Base-by-base conservation (phyloP, 345 rosid species). In the Pistacia integerrima region DNA sequence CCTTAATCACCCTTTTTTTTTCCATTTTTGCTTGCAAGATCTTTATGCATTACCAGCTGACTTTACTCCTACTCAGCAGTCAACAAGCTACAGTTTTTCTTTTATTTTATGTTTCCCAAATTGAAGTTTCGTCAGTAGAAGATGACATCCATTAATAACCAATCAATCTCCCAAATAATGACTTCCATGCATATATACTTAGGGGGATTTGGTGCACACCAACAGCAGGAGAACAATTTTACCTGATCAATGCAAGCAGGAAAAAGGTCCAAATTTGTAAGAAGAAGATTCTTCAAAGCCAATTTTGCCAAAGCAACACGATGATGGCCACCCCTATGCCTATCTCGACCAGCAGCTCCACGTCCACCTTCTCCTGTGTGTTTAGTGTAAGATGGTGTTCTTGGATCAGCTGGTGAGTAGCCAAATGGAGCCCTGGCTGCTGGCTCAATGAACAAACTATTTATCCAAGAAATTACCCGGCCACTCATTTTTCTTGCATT, bases 201-300 rank as follows among this genome's bases (percentile, higher is more conserved):
- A 11, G 11, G 55, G 25, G 44, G 41, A 13, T 72, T 56, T 51
- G 46, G 59, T 55, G 67, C 67, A 65, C 55, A 76, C 64, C 64
- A 73, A 60, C 78, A 49, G 59, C 79, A 78, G 74, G 77, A 48
- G 17, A 82, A 72, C 22, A 64, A 38, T 36, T 61, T 74, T 84
- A 96, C 99, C 98, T 93, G 97, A 85, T 93, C 99, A 77, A 96
- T 96, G 88, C 98, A 96, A 78, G 98, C 91, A 76, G 97, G 99
- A 78, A 96, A 90, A 49, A 96, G 93, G 84, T 96, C 99, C 89
- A 96, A 90, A 77, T 96, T 96, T 62, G 97, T 92, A 56, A 96
- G 94, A 36, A 96, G 97, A 85, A 96, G 97, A 87, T 93, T 91
- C 86, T 90, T 96, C 80, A 96, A 87, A 83, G 99, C 99, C 86